Evolutionary conservation across 1,139 yeast species (phyloP).

Genomic region (Sugiyamaella xylanicola): DNA sequence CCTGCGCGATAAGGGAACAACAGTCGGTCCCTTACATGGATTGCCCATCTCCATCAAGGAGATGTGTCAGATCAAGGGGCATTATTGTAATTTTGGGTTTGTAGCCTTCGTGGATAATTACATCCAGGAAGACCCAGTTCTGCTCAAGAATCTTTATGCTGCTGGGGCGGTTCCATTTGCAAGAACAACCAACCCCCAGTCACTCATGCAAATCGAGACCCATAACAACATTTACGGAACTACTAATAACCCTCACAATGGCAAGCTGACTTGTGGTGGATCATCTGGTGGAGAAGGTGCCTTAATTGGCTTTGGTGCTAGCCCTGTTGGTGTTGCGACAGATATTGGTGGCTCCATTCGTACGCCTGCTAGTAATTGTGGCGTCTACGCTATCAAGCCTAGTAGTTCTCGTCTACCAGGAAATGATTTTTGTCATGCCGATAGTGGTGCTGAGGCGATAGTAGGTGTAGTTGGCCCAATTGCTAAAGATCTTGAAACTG

Average conservation of each 20-base stretch:
- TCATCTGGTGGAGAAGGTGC: conserved; percentile 68
- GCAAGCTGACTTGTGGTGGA: conserved; percentile 54
- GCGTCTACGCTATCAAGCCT: conserved; percentile 57
- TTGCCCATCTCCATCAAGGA: conserved; percentile 57
- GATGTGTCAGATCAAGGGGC: conserved; percentile 50
- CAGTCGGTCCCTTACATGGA: conserved; percentile 60
- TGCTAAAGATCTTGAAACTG: conserved; percentile 22
- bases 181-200: conserved; percentile 61
- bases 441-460: conserved; percentile 46
- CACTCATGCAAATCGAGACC: conserved; percentile 57
- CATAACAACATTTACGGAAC: conserved; percentile 51
- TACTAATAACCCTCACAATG: conserved; percentile 53
- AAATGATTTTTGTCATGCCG: conserved; percentile 48
- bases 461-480: conserved; percentile 24
- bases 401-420: conserved; percentile 52
- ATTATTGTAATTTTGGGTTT: conserved; percentile 47
- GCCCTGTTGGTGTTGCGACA: conserved; percentile 59
- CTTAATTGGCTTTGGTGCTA: conserved; percentile 52
- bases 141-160: conserved; percentile 48
- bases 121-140: conserved; percentile 35
- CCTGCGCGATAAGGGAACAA: conserved; percentile 54
- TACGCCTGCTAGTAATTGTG: conserved; percentile 58
- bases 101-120: conserved; percentile 41
- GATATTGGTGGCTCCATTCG: conserved; percentile 69
- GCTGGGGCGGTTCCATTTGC: conserved; percentile 59